Evolutionary conservation across 768 basidiomycete species (phyloP).

Genomic region (Boletales sp.): DNA sequence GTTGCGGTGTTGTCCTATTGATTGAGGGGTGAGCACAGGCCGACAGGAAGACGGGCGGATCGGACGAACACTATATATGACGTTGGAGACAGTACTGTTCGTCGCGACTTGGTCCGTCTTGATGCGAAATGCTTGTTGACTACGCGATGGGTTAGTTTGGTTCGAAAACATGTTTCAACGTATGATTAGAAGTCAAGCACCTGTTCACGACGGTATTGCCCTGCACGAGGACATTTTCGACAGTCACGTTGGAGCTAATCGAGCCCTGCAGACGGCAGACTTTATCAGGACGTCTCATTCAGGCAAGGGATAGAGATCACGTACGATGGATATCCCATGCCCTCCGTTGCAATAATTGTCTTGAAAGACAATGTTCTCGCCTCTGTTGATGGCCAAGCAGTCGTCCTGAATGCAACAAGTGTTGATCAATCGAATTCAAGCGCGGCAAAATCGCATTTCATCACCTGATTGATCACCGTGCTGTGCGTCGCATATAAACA

Average conservation of each 20-base stretch:
- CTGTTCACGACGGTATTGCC: slow-evolving; percentile 56
- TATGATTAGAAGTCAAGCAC: slow-evolving; percentile 22
- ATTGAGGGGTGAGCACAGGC: not conserved
- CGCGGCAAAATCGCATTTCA: not conserved
- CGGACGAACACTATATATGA: slow-evolving; percentile 43
- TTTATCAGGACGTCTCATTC: not conserved
- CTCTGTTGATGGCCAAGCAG: slow-evolving; percentile 52
- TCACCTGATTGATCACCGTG: slow-evolving; percentile 25
- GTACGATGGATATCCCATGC: slow-evolving; percentile 59
- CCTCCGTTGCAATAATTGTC: slow-evolving; percentile 52
- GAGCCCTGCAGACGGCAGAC: slow-evolving; percentile 42
- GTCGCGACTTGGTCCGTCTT: slow-evolving; percentile 49
- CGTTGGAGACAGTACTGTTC: slow-evolving; percentile 43
- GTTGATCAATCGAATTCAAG: not conserved
- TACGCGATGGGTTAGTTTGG: slow-evolving; percentile 30
- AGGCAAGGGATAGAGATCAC: not conserved
- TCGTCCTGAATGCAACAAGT: slow-evolving; percentile 44
- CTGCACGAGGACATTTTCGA: slow-evolving; percentile 45
- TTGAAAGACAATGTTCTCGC: slow-evolving; percentile 6
- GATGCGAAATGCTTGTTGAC: slow-evolving; percentile 52
- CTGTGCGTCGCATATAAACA: slow-evolving; percentile 8
- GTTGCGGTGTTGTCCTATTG: slow-evolving; percentile 51
- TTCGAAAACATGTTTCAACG: too few relatives aligned
- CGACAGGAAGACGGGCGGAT: slow-evolving; percentile 1
- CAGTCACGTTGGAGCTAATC: slow-evolving; percentile 42